Evolutionary conservation across 2,329 filamentous ascomycete genomes (phyloP).

Genomic region (Rhytidhysteron rufulum): DNA sequence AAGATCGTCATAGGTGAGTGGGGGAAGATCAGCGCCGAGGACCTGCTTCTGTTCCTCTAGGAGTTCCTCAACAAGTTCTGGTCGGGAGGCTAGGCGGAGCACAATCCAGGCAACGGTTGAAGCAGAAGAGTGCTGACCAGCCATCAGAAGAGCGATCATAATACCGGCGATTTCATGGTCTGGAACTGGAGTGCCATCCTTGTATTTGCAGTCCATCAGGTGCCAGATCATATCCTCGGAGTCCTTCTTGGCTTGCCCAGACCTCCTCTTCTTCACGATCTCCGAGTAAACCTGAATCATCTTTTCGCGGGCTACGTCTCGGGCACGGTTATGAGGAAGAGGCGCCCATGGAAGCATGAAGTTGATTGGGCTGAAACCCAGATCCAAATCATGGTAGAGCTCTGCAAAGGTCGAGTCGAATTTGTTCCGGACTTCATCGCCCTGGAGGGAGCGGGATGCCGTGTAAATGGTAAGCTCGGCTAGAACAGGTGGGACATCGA

Average conservation of each 20-base stretch:
- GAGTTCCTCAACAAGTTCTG: conserved; percentile 74
- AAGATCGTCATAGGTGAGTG: conserved; percentile 73
- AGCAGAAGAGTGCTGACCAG: conserved; percentile 83
- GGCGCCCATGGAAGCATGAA: conserved; percentile 88
- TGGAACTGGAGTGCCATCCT: conserved; percentile 72
- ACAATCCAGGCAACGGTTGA: conserved; percentile 83
- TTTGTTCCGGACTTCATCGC: conserved; percentile 73
- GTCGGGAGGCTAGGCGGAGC: conserved; percentile 72
- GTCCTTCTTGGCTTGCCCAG: conserved; percentile 46
- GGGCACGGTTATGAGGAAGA: conserved; percentile 80
- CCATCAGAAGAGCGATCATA: conserved; percentile 93
- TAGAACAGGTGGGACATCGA: conserved; percentile 72
- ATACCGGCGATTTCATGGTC: conserved; percentile 85
- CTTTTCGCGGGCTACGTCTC: conserved; percentile 74
- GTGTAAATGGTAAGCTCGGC: conserved; percentile 88
- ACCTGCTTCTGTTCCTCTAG: conserved; percentile 74
- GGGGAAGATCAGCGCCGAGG: conserved; percentile 70
- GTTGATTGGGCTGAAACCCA: conserved; percentile 85
- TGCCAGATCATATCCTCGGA: conserved; percentile 82
- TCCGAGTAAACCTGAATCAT: conserved; percentile 80
- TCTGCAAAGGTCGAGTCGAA: conserved; percentile 78
- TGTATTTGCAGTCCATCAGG: conserved; percentile 80
- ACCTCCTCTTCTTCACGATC: conserved; percentile 70
- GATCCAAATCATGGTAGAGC: conserved; percentile 84
- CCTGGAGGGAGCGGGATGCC: conserved; percentile 79